Conservation (phyloP, 2,329 filamentous ascomycete genomes). For the Elsinoe australis region DNA sequence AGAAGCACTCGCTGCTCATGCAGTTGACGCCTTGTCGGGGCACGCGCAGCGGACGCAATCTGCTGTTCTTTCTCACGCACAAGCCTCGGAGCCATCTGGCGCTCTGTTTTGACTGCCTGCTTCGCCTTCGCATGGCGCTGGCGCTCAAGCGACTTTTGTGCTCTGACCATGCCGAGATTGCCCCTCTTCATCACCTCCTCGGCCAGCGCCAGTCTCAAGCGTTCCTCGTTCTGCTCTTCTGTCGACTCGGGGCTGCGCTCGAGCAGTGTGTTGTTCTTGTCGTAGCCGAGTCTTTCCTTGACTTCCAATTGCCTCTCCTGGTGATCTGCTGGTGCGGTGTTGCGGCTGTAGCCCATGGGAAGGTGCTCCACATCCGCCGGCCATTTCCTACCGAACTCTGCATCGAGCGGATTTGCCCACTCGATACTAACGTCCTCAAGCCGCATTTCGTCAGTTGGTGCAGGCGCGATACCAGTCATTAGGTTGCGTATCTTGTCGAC, state of each 20-base stretch:
- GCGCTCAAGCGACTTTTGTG: neutral
- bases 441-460: constrained; percentile 10
- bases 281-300: neutral
- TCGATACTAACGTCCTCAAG: constrained; percentile 27
- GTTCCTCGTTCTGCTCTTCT: neutral
- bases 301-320: neutral
- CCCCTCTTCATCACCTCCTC: constrained; percentile 2
- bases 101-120: too few relatives aligned
- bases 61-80: too few relatives aligned
- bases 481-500: constrained; percentile 16
- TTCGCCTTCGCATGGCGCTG: neutral
- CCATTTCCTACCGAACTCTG: constrained; percentile 32
- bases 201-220: neutral
- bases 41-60: too few relatives aligned
- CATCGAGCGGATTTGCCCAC: constrained; percentile 34
- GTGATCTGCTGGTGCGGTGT: constrained; percentile 22
- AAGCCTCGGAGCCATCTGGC: too few relatives aligned
- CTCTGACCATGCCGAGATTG: neutral
- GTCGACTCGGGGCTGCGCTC: neutral
- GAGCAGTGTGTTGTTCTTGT: neutral
- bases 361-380: constrained; percentile 28
- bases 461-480: constrained; percentile 6
- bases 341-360: constrained; percentile 26
- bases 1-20: neutral
- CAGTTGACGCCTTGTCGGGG: too few relatives aligned